A percentile compares a stretch with the other conserved stretches of the same genome.
Evolutionary conservation across 257 asterid genomes (phyloP).

Genomic region (Eucommia ulmoides): DNA sequence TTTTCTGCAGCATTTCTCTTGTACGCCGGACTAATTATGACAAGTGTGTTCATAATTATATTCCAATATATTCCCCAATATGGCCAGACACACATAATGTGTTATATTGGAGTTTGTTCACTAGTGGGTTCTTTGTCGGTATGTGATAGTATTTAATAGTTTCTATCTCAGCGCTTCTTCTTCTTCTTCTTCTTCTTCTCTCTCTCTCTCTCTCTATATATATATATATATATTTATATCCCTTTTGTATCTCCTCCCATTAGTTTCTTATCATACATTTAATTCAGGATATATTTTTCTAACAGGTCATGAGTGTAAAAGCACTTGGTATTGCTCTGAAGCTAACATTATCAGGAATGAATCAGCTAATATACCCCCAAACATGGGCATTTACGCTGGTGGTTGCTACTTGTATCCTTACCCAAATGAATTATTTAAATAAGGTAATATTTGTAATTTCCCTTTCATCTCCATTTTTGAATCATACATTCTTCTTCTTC

Average conservation of each 20-base stretch:
- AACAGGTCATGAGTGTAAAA: constrained; percentile 95
- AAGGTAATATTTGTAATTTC: constrained; percentile 34
- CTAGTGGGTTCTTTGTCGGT: constrained; percentile 88
- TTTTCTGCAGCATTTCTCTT: constrained; percentile 51
- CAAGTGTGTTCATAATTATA: constrained; percentile 37
- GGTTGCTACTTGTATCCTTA: constrained; percentile 60
- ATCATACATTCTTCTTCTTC: not conserved
- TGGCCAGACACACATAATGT: constrained; percentile 76
- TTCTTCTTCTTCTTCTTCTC: not conserved
- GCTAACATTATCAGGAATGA: constrained; percentile 80
- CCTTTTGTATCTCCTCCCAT: no score
- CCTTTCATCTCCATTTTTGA: not conserved
- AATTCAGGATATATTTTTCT: constrained; percentile 7
- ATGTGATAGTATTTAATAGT: constrained; percentile 22
- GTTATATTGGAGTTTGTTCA: constrained; percentile 64
- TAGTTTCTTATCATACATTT: no score
- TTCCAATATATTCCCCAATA: constrained; percentile 51
- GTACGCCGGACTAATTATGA: constrained; percentile 46
- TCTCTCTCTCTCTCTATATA: constrained; percentile 2
- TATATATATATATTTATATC: no score
- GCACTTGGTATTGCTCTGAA: constrained; percentile 93
- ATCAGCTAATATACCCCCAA: constrained; percentile 83
- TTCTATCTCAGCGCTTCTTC: not conserved
- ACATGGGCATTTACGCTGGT: constrained; percentile 78
- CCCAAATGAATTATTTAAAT: constrained; percentile 87